Percentiles rank a stretch among this genome's conserved stretches.
Conservation (phyloP, 805 yeast genomes). For the Ogataea nitratoaversa region DNA sequence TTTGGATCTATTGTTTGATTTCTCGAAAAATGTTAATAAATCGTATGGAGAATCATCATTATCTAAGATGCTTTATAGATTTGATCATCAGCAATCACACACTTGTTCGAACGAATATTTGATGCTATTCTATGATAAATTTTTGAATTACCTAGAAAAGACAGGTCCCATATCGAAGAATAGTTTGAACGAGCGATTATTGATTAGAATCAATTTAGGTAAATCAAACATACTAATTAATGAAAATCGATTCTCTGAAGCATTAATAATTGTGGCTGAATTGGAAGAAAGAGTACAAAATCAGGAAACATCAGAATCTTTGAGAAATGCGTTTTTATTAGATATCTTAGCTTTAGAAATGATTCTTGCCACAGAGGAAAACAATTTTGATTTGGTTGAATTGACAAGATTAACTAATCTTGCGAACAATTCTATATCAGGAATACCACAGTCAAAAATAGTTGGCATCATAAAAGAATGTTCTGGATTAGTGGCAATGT, state of each 20-base stretch:
- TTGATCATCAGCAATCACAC: constrained; percentile 18
- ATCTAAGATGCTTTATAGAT: constrained; percentile 26
- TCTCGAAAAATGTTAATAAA: constrained; percentile 13
- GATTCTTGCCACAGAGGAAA: constrained; percentile 41
- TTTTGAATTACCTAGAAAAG: constrained; percentile 13
- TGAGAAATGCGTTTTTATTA: constrained; percentile 44
- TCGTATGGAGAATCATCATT: constrained; percentile 29
- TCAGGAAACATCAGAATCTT: constrained; percentile 36
- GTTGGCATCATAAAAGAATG: constrained; percentile 74
- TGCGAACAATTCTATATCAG: constrained; percentile 46
- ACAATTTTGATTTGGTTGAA: constrained; percentile 29
- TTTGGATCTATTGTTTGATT: constrained; percentile 19
- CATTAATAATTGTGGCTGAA: constrained; percentile 31
- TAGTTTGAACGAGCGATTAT: constrained; percentile 34
- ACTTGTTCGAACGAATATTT: constrained; percentile 15
- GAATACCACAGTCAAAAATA: constrained; percentile 72
- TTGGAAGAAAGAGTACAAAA: constrained; percentile 36
- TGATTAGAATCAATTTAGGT: constrained; percentile 45
- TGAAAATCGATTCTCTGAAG: constrained; percentile 27
- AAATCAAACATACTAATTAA: constrained; percentile 36
- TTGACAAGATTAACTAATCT: constrained; percentile 46
- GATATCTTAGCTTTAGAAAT: constrained; percentile 70
- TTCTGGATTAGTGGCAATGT: constrained; percentile 66
- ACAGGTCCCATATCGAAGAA: constrained; percentile 11
- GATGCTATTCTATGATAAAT: constrained; percentile 18